These are phyloP conservation scores for Melastoma malabathricum DNA, from an alignment of 345 rosid species.

Conservation along the genomic window DNA sequence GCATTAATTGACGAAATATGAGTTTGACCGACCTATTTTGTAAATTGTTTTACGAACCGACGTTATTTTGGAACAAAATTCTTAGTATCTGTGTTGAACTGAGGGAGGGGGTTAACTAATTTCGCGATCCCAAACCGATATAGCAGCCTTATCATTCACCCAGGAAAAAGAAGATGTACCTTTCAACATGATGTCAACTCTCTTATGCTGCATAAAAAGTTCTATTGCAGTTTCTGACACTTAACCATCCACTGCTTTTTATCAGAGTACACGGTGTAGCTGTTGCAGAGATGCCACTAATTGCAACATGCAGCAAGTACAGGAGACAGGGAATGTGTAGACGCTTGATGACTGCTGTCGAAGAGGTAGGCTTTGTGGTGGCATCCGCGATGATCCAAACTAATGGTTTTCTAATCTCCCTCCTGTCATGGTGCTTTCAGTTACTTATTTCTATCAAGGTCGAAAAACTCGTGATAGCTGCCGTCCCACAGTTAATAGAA, in stretches of 20 bases:
- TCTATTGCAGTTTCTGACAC: no score
- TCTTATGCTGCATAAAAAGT: no score
- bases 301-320: constrained; percentile 82
- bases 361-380: constrained; percentile 41
- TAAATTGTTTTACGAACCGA: no score
- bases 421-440: constrained; percentile 18
- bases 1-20: no score
- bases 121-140: no score
- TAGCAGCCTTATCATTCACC: no score
- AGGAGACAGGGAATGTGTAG: constrained; percentile 94
- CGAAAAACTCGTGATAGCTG: constrained; percentile 77
- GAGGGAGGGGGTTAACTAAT: no score
- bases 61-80: no score
- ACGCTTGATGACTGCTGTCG: constrained; percentile 58
- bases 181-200: no score
- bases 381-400: not conserved
- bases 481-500: constrained; percentile 67
- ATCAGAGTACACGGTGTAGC: constrained; percentile 68
- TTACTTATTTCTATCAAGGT: constrained; percentile 63
- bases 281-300: constrained; percentile 95
- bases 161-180: no score
- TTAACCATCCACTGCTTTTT: not conserved
- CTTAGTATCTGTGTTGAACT: no score
- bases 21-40: no score
- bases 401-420: constrained; percentile 1